Conservation (phyloP, 345 rosid genomes). For the Populus deltoides region DNA sequence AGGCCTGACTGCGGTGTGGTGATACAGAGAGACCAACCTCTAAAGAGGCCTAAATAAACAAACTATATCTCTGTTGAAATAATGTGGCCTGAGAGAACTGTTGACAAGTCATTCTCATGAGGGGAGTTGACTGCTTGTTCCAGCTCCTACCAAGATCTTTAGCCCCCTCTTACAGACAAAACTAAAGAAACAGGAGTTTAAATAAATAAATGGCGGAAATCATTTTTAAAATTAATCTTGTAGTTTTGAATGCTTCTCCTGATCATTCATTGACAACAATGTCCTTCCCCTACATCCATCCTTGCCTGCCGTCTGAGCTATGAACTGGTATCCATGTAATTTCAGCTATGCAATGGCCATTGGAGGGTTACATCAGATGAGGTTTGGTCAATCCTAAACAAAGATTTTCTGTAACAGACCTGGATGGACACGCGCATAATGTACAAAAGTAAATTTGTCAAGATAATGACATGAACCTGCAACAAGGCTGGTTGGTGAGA, state of each 20-base stretch:
- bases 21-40: no score
- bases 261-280: background rate
- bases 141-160: background rate
- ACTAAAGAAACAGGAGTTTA: background rate
- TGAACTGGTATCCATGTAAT: background rate
- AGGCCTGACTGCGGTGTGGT: no score
- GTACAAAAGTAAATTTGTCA: background rate
- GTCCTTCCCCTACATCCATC: background rate
- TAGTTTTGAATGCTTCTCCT: background rate
- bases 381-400: background rate
- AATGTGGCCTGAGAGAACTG: no score
- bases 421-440: background rate
- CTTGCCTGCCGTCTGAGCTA: background rate
- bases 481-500: background rate
- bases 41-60: no score
- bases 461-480: background rate
- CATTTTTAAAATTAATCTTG: background rate
- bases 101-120: no score
- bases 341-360: background rate
- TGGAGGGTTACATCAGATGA: background rate
- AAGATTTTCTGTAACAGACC: background rate
- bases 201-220: background rate
- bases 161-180: background rate
- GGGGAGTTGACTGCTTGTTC: conserved; percentile 3
- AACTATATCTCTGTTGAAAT: no score